These are phyloP conservation scores for Wickerhamiella spandovensis DNA, from an alignment of 805 yeast species.

Conservation along the genomic window DNA sequence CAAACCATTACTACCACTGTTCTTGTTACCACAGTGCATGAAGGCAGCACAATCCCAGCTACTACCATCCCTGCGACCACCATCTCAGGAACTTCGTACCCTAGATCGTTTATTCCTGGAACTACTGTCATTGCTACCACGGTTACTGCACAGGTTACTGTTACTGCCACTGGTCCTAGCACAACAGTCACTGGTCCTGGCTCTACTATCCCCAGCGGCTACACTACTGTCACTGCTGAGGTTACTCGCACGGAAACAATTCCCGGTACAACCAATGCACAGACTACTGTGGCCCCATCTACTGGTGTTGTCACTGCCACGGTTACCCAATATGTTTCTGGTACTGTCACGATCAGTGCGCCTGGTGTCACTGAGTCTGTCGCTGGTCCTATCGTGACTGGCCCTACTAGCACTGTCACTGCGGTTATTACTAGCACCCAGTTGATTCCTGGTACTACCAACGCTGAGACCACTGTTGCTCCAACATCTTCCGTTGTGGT, in stretches of 20 bases:
- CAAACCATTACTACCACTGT: neutral
- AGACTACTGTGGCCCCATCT: slow-evolving; percentile 7
- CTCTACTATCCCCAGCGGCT: slow-evolving; percentile 10
- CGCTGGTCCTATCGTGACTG: slow-evolving; percentile 4
- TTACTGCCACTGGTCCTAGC: neutral
- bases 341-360: neutral
- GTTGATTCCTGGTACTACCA: slow-evolving; percentile 10
- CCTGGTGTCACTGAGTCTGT: neutral
- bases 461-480: slow-evolving; percentile 9
- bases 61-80: neutral
- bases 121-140: slow-evolving; percentile 1
- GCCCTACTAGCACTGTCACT: slow-evolving; percentile 1
- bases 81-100: neutral
- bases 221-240: neutral
- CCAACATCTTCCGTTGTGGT: neutral
- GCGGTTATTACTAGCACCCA: slow-evolving; percentile 3
- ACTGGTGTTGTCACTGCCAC: slow-evolving; percentile 2
- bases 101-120: slow-evolving; percentile 4
- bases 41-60: neutral
- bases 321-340: neutral
- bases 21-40: neutral
- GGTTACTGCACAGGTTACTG: neutral
- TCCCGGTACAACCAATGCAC: slow-evolving; percentile 10
- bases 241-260: slow-evolving; percentile 3
- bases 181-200: slow-evolving; percentile 6